These are phyloP conservation scores for Blastocystis sp. DNA, from an alignment of 352 stramenopile genomes.

Conservation along the genomic window DNA sequence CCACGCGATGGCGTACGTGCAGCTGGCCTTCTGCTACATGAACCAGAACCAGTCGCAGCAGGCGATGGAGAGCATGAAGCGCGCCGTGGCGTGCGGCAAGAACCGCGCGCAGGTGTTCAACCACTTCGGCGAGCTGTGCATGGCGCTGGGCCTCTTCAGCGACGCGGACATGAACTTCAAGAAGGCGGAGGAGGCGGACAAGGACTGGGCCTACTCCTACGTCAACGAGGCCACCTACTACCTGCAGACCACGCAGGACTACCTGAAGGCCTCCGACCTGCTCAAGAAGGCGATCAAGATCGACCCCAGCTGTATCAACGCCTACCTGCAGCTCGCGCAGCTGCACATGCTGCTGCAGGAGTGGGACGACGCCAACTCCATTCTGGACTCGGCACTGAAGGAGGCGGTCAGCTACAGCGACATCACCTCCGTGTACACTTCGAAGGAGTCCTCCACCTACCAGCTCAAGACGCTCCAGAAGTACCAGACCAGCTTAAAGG, in stretches of 20 bases:
- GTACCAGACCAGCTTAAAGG: conserved; percentile 37
- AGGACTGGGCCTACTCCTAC: conserved; percentile 52
- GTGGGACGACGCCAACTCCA: background rate
- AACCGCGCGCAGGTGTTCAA: conserved; percentile 4
- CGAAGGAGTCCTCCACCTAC: conserved; percentile 29
- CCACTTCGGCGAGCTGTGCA: conserved; percentile 60
- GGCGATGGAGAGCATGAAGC: conserved; percentile 62
- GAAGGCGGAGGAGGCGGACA: conserved; percentile 43
- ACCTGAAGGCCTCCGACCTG: conserved; percentile 26
- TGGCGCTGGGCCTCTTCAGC: conserved; percentile 4
- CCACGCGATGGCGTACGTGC: conserved; percentile 41
- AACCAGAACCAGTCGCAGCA: background rate
- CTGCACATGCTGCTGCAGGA: conserved; percentile 62
- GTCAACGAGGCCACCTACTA: conserved; percentile 37
- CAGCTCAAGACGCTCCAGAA: conserved; percentile 44
- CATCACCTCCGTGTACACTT: conserved; percentile 14
- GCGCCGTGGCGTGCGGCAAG: conserved; percentile 3
- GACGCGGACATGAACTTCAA: conserved; percentile 48
- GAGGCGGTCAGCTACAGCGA: conserved; percentile 17
- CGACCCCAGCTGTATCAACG: conserved; percentile 56
- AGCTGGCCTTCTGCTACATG: conserved; percentile 46
- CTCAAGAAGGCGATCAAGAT: conserved; percentile 59
- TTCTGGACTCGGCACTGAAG: conserved; percentile 38
- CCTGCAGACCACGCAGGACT: conserved; percentile 41
- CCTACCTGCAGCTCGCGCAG: conserved; percentile 41